Evolutionary conservation across 2,329 filamentous ascomycete species (phyloP), one percentile per base, ranked within the genome.

Genomic region (Hypoxylon rubiginosum): DNA sequence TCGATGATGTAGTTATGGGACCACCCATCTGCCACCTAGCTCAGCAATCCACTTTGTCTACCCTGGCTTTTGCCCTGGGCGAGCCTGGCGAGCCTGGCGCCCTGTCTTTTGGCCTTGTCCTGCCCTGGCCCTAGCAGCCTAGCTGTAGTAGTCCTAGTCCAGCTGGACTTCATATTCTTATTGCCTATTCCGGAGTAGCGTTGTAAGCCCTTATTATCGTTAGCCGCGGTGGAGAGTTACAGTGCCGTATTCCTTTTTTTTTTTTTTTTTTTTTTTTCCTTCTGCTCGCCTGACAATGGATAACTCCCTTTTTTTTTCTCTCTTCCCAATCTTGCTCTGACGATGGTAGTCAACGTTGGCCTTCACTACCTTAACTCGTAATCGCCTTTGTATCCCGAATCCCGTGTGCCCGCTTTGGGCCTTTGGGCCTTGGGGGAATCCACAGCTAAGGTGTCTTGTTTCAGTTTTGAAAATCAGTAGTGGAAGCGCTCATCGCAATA

Each of bases 1-100:
- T 64, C 66, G 70, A 73, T 73, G 71, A 73, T 73, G 71, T 73
- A 72, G 71, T 73, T 71, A 65, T 68, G 67, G 64, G 63, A 70
- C 69, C 68, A 73, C 71, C 50, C 54, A 67, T 67, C 62, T 65
- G 62, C 64, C 69, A 68, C 58, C 62, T 72, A 61, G 70, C 66
- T 68, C 53, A 66, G 64, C 51, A 61, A 64, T 52, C 66, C 67
- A 61, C 60, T 36, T 62, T 39, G 13, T 55, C 43, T 59, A 49
- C 53, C 61, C 26, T 61, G 45, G 30, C 10, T 8, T 8, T 11
- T 8, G 30, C 53, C 59, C 36, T 66, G 34, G 34, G 15, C 36
- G 36, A 41, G 1, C 36, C 36, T 41, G 39, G 17, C 39, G 39
- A 64, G 41, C 49, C 62, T 54, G 54, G 53, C 55, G 50, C 61